Base-by-base conservation (phyloP, 352 stramenopile species). In the Phytophthora pseudosyringae region DNA sequence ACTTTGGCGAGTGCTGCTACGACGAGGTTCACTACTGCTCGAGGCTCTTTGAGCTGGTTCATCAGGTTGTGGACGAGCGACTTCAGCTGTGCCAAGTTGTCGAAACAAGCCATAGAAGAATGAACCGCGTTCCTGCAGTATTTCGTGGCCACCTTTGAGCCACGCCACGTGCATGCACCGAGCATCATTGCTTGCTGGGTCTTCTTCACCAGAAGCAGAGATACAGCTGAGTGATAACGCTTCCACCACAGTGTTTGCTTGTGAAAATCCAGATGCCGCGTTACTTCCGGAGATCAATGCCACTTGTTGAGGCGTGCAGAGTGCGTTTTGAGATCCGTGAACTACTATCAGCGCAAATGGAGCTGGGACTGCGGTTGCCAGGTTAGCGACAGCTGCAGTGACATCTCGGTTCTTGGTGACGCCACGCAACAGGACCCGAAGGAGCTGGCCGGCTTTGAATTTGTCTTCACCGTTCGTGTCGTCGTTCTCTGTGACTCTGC, bases 121-220 rank as follows among this genome's bases (percentile, higher is more conserved):
- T 1, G 51, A 51, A 4, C 71, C 7, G 3, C 84, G 77, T 56
- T 94, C 86, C 60, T 94, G 83, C 5, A 89, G 35, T 7, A 93
- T 5, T 40, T 94, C 83, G 51, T 94, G 81, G 0, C 86, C 86
- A 41, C 80, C 80, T 63, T 93, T 93, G 49, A 94, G 77, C 86
- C 86, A 94, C 18, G 82, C 77, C 0, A 89, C 54, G 41, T 89
- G 76, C 28, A 89, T 29, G n/a, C 53, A 55, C 21, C 50, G 55
- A 55, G 40, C 31, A 15, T 64, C 54, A 16, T 1, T 43, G 62
- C 39, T 53, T 7, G 36, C 21, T 10, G 21, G 21, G 21, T 21
- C 21, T 21, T 21, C 21, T 21, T 2, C 21, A 21, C 5, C 38
- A 39, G 54, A 21, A 39, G 16, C 6, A 10, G 29, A n/a, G 9